phyloP scores from a whole-genome alignment of 371 early-diverging fungal species.

The Rhizopus delemar region DNA sequence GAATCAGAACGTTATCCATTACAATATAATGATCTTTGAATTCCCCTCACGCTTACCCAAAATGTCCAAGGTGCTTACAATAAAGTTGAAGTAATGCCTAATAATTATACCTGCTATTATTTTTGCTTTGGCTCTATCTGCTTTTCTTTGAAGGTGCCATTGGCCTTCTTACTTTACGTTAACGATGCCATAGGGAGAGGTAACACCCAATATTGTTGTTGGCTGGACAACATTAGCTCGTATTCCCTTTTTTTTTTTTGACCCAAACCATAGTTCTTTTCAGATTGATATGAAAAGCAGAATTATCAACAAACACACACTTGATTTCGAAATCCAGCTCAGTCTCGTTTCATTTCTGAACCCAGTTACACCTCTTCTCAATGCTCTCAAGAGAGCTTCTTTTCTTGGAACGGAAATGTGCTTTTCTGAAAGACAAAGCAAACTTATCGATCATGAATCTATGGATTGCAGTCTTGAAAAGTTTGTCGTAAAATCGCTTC shows the following conservation, averaged over 20 bases:
- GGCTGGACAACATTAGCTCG: neutral
- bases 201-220: neutral
- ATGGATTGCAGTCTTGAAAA: slow-evolving; percentile 7
- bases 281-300: slow-evolving; percentile 11
- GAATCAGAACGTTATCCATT: slow-evolving; percentile 15
- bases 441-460: slow-evolving; percentile 13
- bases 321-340: slow-evolving; percentile 8
- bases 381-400: slow-evolving; percentile 7
- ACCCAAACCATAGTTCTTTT: neutral
- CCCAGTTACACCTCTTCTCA: neutral
- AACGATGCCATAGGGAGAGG: slow-evolving; percentile 5
- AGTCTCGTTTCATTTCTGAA: neutral
- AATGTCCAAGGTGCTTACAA: slow-evolving; percentile 15
- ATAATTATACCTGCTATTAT: slow-evolving; percentile 17
- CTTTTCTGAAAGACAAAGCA: slow-evolving; percentile 2
- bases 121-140: slow-evolving; percentile 5
- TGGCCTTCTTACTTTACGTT: slow-evolving; percentile 14
- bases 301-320: slow-evolving; percentile 6
- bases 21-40: slow-evolving; percentile 22
- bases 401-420: slow-evolving; percentile 16
- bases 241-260: neutral
- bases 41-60: slow-evolving; percentile 14
- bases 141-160: slow-evolving; percentile 18
- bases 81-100: slow-evolving; percentile 21
- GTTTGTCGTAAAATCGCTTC: too few relatives aligned